phyloP scores from a whole-genome alignment of 805 yeast genomes.

The Maudiozyma turicensis region DNA sequence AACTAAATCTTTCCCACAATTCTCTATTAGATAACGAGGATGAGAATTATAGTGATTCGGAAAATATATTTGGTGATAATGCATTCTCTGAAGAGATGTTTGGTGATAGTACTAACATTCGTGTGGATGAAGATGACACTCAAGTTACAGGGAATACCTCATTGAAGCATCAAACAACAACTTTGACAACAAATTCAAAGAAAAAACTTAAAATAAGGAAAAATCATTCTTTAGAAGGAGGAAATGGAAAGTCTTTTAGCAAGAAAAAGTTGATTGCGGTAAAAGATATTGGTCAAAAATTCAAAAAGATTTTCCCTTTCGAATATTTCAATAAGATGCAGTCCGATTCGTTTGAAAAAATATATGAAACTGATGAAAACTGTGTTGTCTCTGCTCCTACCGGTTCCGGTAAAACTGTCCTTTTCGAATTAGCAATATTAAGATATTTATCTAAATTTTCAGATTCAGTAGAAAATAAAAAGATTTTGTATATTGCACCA shows the following conservation, averaged over 20 bases:
- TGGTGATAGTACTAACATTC: background rate
- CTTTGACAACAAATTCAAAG: background rate
- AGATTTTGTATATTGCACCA: constrained; percentile 46
- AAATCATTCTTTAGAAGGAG: background rate
- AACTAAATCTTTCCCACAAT: constrained; percentile 14
- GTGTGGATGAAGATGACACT: constrained; percentile 9
- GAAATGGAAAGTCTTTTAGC: no score
- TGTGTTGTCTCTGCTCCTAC: constrained; percentile 47
- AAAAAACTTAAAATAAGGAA: background rate
- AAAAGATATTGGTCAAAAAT: constrained; percentile 31
- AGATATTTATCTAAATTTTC: constrained; percentile 21
- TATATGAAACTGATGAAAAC: constrained; percentile 32
- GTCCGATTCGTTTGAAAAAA: constrained; percentile 31
- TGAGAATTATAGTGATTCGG: constrained; percentile 1
- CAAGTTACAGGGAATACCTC: constrained; percentile 1
- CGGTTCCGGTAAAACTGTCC: constrained; percentile 50
- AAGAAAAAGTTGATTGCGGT: background rate
- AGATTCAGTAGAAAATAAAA: constrained; percentile 10
- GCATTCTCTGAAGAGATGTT: constrained; percentile 1
- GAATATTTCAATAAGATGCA: constrained; percentile 40
- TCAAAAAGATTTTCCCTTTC: constrained; percentile 17
- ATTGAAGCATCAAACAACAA: background rate
- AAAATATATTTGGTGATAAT: constrained; percentile 1
- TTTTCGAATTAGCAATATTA: constrained; percentile 44
- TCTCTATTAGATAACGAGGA: constrained; percentile 15